Conservation (phyloP, 352 stramenopile species). For the Aphanomyces invadans region DNA sequence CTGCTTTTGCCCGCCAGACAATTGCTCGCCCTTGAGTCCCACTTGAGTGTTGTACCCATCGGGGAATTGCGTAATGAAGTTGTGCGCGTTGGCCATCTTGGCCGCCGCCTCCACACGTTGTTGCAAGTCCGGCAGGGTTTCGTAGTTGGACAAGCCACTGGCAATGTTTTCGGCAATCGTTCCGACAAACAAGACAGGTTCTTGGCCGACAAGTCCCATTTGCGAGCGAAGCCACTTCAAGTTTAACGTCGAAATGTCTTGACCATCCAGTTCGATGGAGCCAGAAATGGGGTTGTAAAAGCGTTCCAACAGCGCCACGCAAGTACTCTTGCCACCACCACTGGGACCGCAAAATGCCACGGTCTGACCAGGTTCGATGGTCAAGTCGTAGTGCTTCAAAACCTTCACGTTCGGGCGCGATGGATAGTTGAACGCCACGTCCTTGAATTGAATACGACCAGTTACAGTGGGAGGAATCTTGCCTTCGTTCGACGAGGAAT, state of each 20-base stretch:
- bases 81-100: slow-evolving; percentile 35
- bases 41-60: slow-evolving; percentile 36
- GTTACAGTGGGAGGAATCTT: slow-evolving; percentile 24
- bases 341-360: slow-evolving; percentile 35
- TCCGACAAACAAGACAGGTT: slow-evolving; percentile 25
- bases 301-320: slow-evolving; percentile 28
- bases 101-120: slow-evolving; percentile 23
- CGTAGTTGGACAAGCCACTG: slow-evolving; percentile 8
- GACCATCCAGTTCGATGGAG: slow-evolving; percentile 25
- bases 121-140: slow-evolving; percentile 7
- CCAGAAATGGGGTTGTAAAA: slow-evolving; percentile 28
- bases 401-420: slow-evolving; percentile 34
- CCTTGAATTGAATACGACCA: slow-evolving; percentile 40
- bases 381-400: slow-evolving; percentile 27
- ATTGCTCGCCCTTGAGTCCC: slow-evolving; percentile 30
- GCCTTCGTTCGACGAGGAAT: slow-evolving; percentile 35
- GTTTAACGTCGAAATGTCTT: slow-evolving; percentile 36
- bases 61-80: slow-evolving; percentile 36
- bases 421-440: slow-evolving; percentile 77
- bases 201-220: slow-evolving; percentile 33
- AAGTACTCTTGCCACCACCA: slow-evolving; percentile 33
- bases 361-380: slow-evolving; percentile 35
- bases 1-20: slow-evolving; percentile 41
- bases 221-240: slow-evolving; percentile 35
- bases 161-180: slow-evolving; percentile 28